These are phyloP conservation scores for Microstegium vimineum DNA, from an alignment of 176 grass and related monocot genomes.

Conservation along the genomic window DNA sequence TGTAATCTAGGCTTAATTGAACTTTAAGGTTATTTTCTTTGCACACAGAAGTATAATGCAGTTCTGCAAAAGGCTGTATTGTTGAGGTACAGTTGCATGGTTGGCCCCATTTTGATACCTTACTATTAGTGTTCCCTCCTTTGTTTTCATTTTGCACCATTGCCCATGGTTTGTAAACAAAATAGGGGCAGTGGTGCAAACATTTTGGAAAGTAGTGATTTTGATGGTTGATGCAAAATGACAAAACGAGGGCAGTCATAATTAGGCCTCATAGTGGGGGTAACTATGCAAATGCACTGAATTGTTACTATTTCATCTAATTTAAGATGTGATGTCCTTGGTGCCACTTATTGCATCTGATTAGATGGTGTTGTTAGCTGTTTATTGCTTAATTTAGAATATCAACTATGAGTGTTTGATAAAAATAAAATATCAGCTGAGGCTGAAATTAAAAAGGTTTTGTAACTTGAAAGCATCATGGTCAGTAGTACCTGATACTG, in stretches of 20 bases:
- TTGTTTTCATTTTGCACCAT: neutral
- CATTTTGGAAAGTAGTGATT: neutral
- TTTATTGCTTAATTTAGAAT: conserved; percentile 19
- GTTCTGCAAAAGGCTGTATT: conserved; percentile 1
- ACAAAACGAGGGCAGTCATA: neutral
- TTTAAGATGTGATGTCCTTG: neutral
- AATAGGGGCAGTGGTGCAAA: neutral
- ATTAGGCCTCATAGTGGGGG: neutral
- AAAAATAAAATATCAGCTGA: neutral
- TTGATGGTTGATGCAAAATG: neutral
- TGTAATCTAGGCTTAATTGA: neutral
- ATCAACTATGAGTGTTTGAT: neutral
- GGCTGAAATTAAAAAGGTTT: neutral
- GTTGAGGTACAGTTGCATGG: neutral
- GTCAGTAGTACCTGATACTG: neutral
- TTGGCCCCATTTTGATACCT: neutral
- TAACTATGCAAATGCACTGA: neutral
- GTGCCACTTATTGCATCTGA: neutral
- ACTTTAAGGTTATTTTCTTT: conserved; percentile 3
- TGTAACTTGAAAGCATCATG: neutral
- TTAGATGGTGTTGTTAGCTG: neutral
- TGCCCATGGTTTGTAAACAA: neutral
- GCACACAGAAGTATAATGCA: neutral
- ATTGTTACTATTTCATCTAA: neutral
- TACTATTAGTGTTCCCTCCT: neutral